phyloP scores from a whole-genome alignment of 176 grass and related monocot species.

The Phragmites australis region DNA sequence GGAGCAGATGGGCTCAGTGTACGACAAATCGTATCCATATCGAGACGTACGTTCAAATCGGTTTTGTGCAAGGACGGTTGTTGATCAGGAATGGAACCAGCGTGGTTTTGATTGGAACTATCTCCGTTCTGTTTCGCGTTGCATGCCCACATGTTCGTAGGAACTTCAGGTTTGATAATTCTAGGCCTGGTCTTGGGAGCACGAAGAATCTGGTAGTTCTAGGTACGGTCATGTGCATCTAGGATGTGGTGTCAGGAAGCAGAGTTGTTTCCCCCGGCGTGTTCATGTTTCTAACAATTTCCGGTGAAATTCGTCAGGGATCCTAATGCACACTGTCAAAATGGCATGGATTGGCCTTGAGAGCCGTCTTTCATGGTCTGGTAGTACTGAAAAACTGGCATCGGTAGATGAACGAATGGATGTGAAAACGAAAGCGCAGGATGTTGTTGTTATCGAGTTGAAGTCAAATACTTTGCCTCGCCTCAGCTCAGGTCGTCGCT shows the following conservation, averaged over 20 bases:
- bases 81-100: background rate
- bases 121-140: conserved; percentile 2
- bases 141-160: background rate
- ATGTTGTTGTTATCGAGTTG: background rate
- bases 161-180: too few relatives aligned
- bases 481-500: background rate
- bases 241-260: too few relatives aligned
- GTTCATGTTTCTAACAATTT: too few relatives aligned
- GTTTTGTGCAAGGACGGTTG: background rate
- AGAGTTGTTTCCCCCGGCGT: too few relatives aligned
- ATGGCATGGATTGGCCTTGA: too few relatives aligned
- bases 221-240: too few relatives aligned
- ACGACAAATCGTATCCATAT: conserved; percentile 2
- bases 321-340: too few relatives aligned
- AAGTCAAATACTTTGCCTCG: background rate
- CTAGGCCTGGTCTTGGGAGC: background rate
- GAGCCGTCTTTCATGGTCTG: background rate
- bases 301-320: too few relatives aligned
- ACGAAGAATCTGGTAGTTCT: too few relatives aligned
- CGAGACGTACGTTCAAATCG: background rate
- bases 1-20: background rate
- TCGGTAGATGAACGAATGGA: background rate
- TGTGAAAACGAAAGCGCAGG: background rate
- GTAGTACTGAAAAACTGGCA: background rate
- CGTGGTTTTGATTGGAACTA: background rate